Percentiles rank a stretch among this genome's conserved stretches.
Conservation (phyloP, 495 filamentous ascomycete species). For the Viridothelium virens region DNA sequence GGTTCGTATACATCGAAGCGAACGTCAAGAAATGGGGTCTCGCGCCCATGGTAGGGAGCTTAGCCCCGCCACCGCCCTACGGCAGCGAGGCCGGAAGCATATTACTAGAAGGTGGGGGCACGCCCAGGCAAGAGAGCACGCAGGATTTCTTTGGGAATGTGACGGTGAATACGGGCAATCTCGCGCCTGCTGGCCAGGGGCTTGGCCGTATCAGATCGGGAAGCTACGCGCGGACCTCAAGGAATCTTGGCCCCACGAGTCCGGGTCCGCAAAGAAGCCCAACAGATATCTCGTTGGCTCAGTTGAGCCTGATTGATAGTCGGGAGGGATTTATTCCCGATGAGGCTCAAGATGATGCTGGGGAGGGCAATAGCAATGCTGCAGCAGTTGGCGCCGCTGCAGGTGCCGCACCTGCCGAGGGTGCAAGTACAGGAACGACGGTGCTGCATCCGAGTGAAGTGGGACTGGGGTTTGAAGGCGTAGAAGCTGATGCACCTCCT, state of each 20-base stretch:
- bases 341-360: conserved; percentile 51
- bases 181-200: not conserved
- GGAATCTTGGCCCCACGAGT: conserved; percentile 55
- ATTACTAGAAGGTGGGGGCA: conserved; percentile 71
- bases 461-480: conserved; percentile 28
- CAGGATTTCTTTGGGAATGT: conserved; percentile 7
- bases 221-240: conserved; percentile 41
- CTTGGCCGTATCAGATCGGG: not conserved
- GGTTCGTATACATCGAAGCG: conserved; percentile 97
- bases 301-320: conserved; percentile 60
- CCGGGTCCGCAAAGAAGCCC: conserved; percentile 85
- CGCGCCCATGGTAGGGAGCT: conserved; percentile 88
- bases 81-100: conserved; percentile 95
- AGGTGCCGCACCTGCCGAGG: not conserved
- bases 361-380: conserved; percentile 60
- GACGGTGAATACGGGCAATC: conserved; percentile 5
- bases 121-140: conserved; percentile 36
- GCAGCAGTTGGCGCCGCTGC: conserved; percentile 32
- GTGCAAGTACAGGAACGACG: conserved; percentile 10
- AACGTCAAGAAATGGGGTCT: conserved; percentile 99
- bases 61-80: conserved; percentile 93
- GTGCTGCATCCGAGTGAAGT: conserved; percentile 17
- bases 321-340: conserved; percentile 29
- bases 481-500: conserved; percentile 33
- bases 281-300: conserved; percentile 93